phyloP scores from a whole-genome alignment of 148 eudicot genomes.

The Gaultheria prostrata region DNA sequence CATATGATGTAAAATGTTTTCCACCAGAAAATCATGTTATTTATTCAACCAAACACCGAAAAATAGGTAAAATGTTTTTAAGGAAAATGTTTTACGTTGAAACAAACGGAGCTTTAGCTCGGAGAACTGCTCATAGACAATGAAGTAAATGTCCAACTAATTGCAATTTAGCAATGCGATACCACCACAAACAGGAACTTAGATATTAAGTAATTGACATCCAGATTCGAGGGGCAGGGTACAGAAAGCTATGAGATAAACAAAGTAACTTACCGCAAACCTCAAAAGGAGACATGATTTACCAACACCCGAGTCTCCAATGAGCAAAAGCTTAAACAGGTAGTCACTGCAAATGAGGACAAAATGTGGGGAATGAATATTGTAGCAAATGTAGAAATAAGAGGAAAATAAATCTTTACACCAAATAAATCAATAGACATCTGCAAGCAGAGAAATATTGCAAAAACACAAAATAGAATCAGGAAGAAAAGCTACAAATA shows the following conservation, averaged over 20 bases:
- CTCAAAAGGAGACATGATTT: constrained; percentile 64
- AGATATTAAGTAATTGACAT: too few relatives aligned
- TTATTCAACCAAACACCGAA: too few relatives aligned
- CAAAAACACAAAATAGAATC: background rate
- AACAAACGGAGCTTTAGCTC: too few relatives aligned
- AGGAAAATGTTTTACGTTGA: too few relatives aligned
- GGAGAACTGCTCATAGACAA: background rate
- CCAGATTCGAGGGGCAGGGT: background rate
- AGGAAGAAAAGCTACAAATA: background rate
- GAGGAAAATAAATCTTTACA: background rate
- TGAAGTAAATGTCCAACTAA: background rate
- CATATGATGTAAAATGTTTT: too few relatives aligned
- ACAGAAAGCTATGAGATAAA: background rate
- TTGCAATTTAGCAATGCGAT: background rate
- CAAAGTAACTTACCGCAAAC: constrained; percentile 51
- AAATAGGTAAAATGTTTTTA: too few relatives aligned
- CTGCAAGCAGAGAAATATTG: background rate
- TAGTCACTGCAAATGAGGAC: constrained; percentile 42
- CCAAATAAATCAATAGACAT: background rate
- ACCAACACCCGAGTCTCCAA: constrained; percentile 61
- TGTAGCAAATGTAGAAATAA: background rate
- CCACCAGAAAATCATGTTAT: too few relatives aligned
- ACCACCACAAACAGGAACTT: background rate
- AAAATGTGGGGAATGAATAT: background rate
- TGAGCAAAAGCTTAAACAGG: constrained; percentile 30